These are phyloP conservation scores for Solanum pinnatisectum DNA, from an alignment of 257 asterid species.

Conservation along the genomic window DNA sequence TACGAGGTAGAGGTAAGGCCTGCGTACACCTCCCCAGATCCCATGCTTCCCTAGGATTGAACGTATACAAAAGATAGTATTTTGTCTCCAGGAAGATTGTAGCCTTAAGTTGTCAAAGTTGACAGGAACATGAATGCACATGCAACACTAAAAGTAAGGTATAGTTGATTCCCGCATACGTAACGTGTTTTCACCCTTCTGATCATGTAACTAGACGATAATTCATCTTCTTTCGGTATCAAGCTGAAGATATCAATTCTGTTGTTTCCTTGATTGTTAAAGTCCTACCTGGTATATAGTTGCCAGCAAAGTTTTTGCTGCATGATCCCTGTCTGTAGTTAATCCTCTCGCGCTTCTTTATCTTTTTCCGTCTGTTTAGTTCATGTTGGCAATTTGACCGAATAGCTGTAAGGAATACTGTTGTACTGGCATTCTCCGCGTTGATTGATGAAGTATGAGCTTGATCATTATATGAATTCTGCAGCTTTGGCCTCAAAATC, in stretches of 20 bases:
- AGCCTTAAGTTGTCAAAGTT: not conserved
- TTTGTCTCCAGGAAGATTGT: not conserved
- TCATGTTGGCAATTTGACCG: not conserved
- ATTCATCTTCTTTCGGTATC: not conserved
- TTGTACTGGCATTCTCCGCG: not conserved
- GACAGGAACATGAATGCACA: not conserved
- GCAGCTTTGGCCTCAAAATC: constrained; percentile 83
- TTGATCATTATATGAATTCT: not conserved
- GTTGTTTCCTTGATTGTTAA: not conserved
- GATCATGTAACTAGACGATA: not conserved
- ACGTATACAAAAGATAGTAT: not conserved
- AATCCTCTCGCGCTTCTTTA: not conserved
- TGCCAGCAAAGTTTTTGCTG: not conserved
- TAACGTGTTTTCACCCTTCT: not conserved
- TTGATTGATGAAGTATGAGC: not conserved
- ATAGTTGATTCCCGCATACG: not conserved
- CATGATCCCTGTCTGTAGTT: not conserved
- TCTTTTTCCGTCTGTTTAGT: not conserved
- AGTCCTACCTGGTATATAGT: not conserved
- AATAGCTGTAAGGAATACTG: not conserved
- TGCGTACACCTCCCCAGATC: not conserved
- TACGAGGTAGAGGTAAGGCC: not conserved
- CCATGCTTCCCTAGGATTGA: not conserved
- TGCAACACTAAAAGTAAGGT: not conserved
- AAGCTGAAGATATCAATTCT: not conserved